phyloP scores from a whole-genome alignment of 495 filamentous ascomycete genomes.

The Trichodelitschia bisporula region DNA sequence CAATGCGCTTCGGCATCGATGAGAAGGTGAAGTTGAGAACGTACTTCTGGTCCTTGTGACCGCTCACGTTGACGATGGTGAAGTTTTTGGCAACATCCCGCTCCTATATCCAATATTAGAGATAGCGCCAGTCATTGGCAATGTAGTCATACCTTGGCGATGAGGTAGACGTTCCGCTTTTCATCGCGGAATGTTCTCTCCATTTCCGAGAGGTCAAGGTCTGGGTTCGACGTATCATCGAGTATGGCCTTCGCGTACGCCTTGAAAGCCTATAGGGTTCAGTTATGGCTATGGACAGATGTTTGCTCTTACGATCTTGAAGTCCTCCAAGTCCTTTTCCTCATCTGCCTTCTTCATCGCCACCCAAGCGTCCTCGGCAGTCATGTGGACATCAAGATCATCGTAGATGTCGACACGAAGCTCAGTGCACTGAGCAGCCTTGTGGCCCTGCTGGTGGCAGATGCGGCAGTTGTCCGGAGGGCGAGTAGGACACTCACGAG shows the following conservation, averaged over 20 bases:
- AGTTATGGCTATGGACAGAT: no score
- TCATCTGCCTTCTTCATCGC: conserved; percentile 33
- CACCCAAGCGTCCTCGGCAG: conserved; percentile 55
- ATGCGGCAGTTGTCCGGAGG: conserved; percentile 44
- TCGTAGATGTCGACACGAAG: conserved; percentile 34
- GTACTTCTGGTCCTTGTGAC: conserved; percentile 52
- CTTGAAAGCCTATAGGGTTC: conserved; percentile 28
- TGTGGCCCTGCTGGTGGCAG: conserved; percentile 52
- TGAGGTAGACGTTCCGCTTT: conserved; percentile 38
- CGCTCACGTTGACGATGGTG: conserved; percentile 65
- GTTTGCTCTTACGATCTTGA: conserved; percentile 32
- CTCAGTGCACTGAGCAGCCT: conserved; percentile 35
- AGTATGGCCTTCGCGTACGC: conserved; percentile 52
- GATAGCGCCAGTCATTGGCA: no score
- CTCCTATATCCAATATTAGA: conserved; percentile 19
- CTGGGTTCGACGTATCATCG: conserved; percentile 13
- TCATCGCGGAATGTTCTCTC: conserved; percentile 49
- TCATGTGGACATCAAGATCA: conserved; percentile 22
- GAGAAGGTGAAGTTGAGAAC: conserved; percentile 42
- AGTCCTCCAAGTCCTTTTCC: conserved; percentile 43
- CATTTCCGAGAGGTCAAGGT: conserved; percentile 38
- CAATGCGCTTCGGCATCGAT: conserved; percentile 36
- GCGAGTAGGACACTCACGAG: conserved; percentile 44
- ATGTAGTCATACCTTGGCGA: no score
- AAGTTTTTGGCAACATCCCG: conserved; percentile 29